Conservation (phyloP, 2,329 filamentous ascomycete genomes). For the Colletotrichum chrysophilum region DNA sequence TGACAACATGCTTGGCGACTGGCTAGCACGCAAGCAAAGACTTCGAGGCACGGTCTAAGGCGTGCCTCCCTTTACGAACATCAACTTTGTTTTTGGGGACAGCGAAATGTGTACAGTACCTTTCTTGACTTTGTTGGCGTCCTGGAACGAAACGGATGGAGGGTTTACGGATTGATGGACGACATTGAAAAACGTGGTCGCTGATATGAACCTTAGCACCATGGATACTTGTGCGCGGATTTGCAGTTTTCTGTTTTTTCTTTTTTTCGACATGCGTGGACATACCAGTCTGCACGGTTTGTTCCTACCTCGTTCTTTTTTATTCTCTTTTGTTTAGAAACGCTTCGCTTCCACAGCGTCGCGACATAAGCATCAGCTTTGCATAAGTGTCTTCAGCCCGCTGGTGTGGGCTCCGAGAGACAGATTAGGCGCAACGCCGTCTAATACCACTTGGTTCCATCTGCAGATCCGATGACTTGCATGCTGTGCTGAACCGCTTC, state of each 20-base stretch:
- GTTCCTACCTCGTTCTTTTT: neutral
- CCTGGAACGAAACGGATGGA: slow-evolving; percentile 13
- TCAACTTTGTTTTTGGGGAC: slow-evolving; percentile 14
- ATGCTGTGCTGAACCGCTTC: neutral
- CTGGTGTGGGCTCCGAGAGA: neutral
- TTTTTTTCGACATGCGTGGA: slow-evolving; percentile 3
- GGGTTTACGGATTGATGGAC: slow-evolving; percentile 19
- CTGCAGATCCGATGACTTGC: neutral
- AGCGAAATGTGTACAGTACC: slow-evolving; percentile 18
- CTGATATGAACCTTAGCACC: slow-evolving; percentile 27
- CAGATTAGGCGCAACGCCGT: slow-evolving; percentile 7
- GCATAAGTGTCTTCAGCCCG: slow-evolving; percentile 6
- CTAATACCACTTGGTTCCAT: neutral
- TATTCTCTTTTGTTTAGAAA: slow-evolving; percentile 15
- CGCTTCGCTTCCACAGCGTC: neutral
- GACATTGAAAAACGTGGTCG: slow-evolving; percentile 20
- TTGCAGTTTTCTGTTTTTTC: slow-evolving; percentile 11
- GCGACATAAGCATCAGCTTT: slow-evolving; percentile 4
- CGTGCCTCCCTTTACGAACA: neutral
- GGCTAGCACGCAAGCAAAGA: slow-evolving; percentile 76
- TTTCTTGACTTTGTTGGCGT: slow-evolving; percentile 17
- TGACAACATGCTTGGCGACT: slow-evolving; percentile 84
- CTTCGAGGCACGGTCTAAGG: slow-evolving; percentile 53
- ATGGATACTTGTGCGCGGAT: slow-evolving; percentile 21
- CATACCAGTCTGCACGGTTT: neutral